Conservation (phyloP, 148 eudicot species). For the Beta vulgaris region DNA sequence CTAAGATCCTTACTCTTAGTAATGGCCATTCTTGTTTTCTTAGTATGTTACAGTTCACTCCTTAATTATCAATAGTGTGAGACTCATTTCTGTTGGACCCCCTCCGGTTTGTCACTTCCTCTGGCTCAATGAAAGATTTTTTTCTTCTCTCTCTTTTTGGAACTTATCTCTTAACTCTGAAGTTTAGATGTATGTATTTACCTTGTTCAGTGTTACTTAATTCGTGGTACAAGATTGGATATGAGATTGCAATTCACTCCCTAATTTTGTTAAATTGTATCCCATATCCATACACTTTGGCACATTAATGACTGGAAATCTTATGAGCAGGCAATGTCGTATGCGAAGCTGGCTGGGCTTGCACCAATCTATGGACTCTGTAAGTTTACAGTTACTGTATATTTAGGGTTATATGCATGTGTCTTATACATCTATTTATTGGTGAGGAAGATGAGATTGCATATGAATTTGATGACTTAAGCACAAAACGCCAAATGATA, state of each 20-base stretch:
- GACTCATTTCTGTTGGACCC: not conserved
- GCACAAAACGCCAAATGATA: not conserved
- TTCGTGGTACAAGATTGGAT: too few species aligned
- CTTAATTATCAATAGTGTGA: not conserved
- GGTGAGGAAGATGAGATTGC: not conserved
- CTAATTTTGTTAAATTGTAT: too few species aligned
- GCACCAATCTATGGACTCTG: conserved; percentile 96
- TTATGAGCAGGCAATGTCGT: conserved; percentile 84
- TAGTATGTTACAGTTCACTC: not conserved
- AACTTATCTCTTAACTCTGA: not conserved
- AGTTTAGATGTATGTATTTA: not conserved
- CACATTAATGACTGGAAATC: conserved; percentile 20
- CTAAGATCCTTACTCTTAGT: not conserved
- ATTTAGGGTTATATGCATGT: conserved; percentile 3
- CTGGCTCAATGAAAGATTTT: not conserved
- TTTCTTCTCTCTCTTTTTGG: not conserved
- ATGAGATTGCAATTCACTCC: too few species aligned
- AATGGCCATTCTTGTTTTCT: not conserved
- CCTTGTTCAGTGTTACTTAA: too few species aligned
- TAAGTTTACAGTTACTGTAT: conserved; percentile 45
- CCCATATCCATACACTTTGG: not conserved
- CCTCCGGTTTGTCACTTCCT: not conserved
- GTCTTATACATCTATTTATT: not conserved
- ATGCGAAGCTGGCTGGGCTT: conserved; percentile 98
- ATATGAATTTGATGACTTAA: not conserved